A percentile compares a stretch with the other conserved stretches of the same genome.
Conservation (phyloP, 1,284 basidiomycete genomes). For the Prillingera fragicola region DNA sequence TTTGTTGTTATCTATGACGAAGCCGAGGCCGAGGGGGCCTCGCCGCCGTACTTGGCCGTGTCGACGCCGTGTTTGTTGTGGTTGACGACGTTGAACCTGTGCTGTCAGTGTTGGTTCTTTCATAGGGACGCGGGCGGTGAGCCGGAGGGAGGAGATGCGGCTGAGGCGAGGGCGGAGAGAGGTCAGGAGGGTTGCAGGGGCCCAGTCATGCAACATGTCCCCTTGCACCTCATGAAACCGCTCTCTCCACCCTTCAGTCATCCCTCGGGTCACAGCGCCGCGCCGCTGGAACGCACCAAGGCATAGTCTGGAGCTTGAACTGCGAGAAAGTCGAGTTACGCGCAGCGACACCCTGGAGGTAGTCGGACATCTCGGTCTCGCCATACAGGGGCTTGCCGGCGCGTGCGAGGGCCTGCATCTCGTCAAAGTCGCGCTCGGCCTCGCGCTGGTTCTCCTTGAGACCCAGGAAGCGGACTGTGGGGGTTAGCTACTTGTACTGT, state of each 20-base stretch:
- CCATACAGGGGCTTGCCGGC: constrained; percentile 81
- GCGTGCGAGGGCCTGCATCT: constrained; percentile 64
- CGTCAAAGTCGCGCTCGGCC: constrained; percentile 65
- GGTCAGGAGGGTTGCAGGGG: not conserved
- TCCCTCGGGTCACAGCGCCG: not conserved
- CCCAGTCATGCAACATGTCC: not conserved
- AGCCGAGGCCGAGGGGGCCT: constrained; percentile 5
- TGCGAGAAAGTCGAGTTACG: constrained; percentile 90
- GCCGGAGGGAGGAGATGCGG: not conserved
- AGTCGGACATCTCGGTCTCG: constrained; percentile 70
- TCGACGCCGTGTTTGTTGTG: constrained; percentile 82
- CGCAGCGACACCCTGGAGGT: constrained; percentile 83
- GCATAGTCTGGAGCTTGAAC: constrained; percentile 60
- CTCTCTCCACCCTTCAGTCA: not conserved
- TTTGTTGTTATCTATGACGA: constrained; percentile 4
- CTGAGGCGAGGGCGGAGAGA: not conserved
- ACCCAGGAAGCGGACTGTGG: constrained; percentile 88
- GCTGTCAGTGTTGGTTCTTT: constrained; percentile 4
- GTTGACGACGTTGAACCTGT: constrained; percentile 86
- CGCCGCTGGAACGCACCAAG: constrained; percentile 58
- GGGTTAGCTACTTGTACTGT: constrained; percentile 5
- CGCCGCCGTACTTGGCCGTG: constrained; percentile 62
- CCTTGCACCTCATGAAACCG: not conserved
- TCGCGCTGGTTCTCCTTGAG: constrained; percentile 88
- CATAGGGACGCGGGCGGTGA: constrained; percentile 7